These are phyloP conservation scores for Sugiyamaella xylanicola DNA, from an alignment of 1,139 yeast genomes.

Conservation along the genomic window DNA sequence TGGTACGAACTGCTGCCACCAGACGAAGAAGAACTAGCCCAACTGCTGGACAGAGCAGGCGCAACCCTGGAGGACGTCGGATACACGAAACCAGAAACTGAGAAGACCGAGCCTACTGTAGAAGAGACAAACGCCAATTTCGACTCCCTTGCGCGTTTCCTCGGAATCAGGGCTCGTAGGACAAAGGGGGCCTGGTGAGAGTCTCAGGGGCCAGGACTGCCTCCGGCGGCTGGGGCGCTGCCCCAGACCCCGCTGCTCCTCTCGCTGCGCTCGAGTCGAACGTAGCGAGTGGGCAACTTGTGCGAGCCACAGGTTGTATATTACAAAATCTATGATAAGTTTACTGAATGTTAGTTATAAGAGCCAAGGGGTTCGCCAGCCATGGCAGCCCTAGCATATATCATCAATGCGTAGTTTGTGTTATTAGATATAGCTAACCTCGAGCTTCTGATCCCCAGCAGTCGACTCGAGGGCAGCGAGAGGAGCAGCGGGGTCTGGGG, in stretches of 20 bases:
- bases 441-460: neutral
- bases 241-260: neutral
- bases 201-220: neutral
- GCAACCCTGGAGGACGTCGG: slow-evolving; percentile 46
- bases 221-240: neutral
- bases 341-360: too few relatives aligned
- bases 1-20: slow-evolving; percentile 59
- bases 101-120: slow-evolving; percentile 39
- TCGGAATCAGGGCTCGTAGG: slow-evolving; percentile 64
- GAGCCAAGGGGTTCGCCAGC: too few relatives aligned
- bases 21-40: slow-evolving; percentile 39
- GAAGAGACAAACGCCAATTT: slow-evolving; percentile 53
- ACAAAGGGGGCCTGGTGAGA: slow-evolving; percentile 54
- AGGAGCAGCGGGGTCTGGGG: neutral
- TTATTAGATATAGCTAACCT: too few relatives aligned
- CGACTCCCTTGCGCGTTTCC: slow-evolving; percentile 65
- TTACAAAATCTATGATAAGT: too few relatives aligned
- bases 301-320: too few relatives aligned
- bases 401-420: neutral
- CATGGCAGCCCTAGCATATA: too few relatives aligned
- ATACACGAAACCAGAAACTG: slow-evolving; percentile 25
- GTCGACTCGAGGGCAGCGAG: neutral
- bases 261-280: neutral
- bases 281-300: neutral
- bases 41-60: slow-evolving; percentile 37